Evolutionary conservation across 371 early-diverging fungal species (phyloP).

Genomic region (Mucor lusitanicus): DNA sequence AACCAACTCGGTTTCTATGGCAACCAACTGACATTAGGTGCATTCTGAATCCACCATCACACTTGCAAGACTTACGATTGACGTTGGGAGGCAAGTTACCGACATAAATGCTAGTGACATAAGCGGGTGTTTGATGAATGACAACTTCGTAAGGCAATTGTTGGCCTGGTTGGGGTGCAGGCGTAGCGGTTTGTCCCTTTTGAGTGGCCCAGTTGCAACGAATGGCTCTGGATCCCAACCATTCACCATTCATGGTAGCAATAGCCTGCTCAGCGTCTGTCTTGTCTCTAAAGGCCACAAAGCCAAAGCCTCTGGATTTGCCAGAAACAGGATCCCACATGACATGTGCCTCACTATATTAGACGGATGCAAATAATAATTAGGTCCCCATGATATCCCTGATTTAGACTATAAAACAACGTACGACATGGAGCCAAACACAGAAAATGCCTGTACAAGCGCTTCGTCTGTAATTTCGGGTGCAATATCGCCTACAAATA

Average conservation of each 20-base stretch:
- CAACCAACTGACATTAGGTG: slow-evolving; percentile 24
- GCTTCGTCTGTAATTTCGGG: slow-evolving; percentile 83
- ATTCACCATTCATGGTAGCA: slow-evolving; percentile 87
- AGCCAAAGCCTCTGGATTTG: slow-evolving; percentile 83
- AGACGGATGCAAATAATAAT: no score
- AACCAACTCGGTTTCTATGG: slow-evolving; percentile 21
- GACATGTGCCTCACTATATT: slow-evolving; percentile 55
- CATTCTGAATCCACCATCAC: not conserved
- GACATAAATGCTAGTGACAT: slow-evolving; percentile 87
- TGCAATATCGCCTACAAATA: slow-evolving; percentile 86
- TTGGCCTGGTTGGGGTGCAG: slow-evolving; percentile 58
- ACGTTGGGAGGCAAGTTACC: slow-evolving; percentile 77
- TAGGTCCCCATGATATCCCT: not conserved
- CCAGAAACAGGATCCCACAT: slow-evolving; percentile 78
- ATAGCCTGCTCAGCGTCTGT: slow-evolving; percentile 81
- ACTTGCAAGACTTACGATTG: slow-evolving; percentile 18
- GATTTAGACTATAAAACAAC: slow-evolving; percentile 28
- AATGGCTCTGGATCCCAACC: slow-evolving; percentile 63
- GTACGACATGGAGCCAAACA: slow-evolving; percentile 64
- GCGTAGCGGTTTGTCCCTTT: slow-evolving; percentile 56
- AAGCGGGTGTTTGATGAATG: slow-evolving; percentile 71
- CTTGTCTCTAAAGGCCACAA: slow-evolving; percentile 80
- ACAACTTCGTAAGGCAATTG: slow-evolving; percentile 71
- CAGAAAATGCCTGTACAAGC: slow-evolving; percentile 66
- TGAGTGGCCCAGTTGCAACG: slow-evolving; percentile 76